A percentile compares a stretch with the other conserved stretches of the same genome.
Conservation (phyloP, 768 basidiomycete species). For the Boletus bicolor region DNA sequence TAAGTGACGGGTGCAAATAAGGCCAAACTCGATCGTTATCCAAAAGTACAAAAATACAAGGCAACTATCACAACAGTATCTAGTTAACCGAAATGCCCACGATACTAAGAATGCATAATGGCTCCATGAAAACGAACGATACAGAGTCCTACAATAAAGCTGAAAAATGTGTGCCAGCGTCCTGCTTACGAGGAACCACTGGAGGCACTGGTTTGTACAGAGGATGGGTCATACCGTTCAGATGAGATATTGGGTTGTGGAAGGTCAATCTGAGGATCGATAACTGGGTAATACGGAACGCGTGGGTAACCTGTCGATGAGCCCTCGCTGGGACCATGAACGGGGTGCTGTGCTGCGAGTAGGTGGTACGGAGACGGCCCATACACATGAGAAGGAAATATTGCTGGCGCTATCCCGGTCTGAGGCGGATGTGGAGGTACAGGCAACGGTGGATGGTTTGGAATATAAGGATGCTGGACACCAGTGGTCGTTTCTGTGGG, state of each 20-base stretch:
- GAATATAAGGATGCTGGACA: conserved; percentile 14
- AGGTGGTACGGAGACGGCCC: conserved; percentile 30
- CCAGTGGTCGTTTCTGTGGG: not conserved
- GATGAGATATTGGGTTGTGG: conserved; percentile 33
- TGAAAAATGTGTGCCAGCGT: not conserved
- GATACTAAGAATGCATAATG: not conserved
- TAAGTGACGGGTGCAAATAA: conserved; percentile 20
- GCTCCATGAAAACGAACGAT: not conserved
- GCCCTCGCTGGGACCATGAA: conserved; percentile 22
- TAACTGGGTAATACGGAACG: conserved; percentile 37
- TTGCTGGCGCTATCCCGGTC: conserved; percentile 9
- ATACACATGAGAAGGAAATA: conserved; percentile 29
- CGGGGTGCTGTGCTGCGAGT: conserved; percentile 19
- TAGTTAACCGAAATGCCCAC: not conserved
- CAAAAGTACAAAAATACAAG: conserved; percentile 7
- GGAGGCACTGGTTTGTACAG: conserved; percentile 6
- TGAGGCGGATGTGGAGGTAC: conserved; percentile 19
- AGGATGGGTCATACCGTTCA: conserved; percentile 32
- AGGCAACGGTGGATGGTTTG: conserved; percentile 8
- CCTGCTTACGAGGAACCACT: conserved; percentile 15
- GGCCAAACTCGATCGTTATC: conserved; percentile 19
- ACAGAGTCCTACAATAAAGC: not conserved
- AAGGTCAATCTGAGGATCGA: conserved; percentile 37
- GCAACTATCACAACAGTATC: not conserved
- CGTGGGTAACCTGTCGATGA: conserved; percentile 26